Base-by-base conservation (phyloP, 1,284 basidiomycete species). In the Fomitiporia mediterranea region DNA sequence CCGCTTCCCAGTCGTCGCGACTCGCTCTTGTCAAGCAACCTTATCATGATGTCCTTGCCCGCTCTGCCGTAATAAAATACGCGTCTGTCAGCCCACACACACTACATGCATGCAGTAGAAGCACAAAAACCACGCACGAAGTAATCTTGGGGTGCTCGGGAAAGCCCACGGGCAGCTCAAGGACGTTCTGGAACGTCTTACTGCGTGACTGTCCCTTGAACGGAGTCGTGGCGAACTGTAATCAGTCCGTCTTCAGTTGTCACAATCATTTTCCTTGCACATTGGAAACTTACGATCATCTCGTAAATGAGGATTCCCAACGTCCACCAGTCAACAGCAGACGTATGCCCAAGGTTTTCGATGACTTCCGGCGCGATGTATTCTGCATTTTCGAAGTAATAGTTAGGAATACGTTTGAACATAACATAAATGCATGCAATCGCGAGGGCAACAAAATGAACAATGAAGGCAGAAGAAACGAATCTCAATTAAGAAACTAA, bases 281-380 rank as follows among this genome's bases (percentile, higher is more conserved):
- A 4, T 43, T 15, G 28, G 19, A 38, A 57, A 88, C 92, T 79
- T 77, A 95, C 93, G 73, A 99, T 97, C 97, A 99, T 99, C 77
- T 99, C 97, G 75, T 96, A 98, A 66, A 99, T 94, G 66, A 99
- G 81, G 66, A 99, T 99, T 38, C 97, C 97, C 51, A 98, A 77
- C 32, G 96, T 99, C 97, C 94, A 98, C 96, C 96, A 99, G 73
- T 99, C 97, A 52, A 99, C 97, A 6, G 97, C 94, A 60, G 92
- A 94, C 35, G 96, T 98, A 73, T 99, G 97, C 13, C 97, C 97
- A 69, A 92, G 86, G 44, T 94, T 95, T 67, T 94, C 92, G 69
- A 99, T 99, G 58, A 99, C 97, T 75, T 98, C 96, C 60, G 96
- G 96, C 40, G 96, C 95, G 68, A 98, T 98, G 79, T 99, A 98